Base-by-base conservation (phyloP, 495 filamentous ascomycete species). In the Annulohypoxylon moriforme region DNA sequence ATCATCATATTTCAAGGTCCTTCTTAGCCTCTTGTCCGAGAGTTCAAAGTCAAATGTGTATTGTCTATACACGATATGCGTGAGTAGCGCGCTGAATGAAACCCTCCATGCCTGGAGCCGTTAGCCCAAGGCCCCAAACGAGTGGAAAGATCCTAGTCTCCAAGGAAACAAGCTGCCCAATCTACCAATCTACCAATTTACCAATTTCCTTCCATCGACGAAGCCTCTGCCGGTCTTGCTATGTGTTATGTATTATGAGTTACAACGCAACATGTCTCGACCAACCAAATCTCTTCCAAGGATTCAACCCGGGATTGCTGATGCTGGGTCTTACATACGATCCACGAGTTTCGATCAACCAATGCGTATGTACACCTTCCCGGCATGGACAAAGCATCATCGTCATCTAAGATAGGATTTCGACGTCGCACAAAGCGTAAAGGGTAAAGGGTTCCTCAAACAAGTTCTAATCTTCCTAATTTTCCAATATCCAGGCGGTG, bases 91-190 rank as follows among this genome's bases (percentile, higher is more conserved):
- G 66, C 66, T 69, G 66, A 73, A 73, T 73, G 71, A 73, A 73
- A 73, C 71, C 71, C 66, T 69, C 71, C 71, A 69, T 73, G 71
- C 66, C 36, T 64, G 66, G 71, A 62, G 60, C 71, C 71, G 71
- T 69, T 73, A 73, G 66, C 49, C 44, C 57, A 67, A 63, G 66
- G 46, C 60, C 53, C 60, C 64, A 72, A 55, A 34, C 60, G 69
- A 60, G 44, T 69, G 61, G 66, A 59, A 67, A 66, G 66, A 73
- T 69, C 71, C 71, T 53, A 52, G 71, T 66, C 62, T 63, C 20
- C 3, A 64, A 53, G 16, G 60, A 68, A 68, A 73, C 65, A 69
- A 56, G 57, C 13, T 65, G 56, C 47, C 55, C 53, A 52, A 52
- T 52, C 25, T 29, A 27, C 69, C 60, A 69, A 69, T 65, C 27